A percentile compares a stretch with the other conserved stretches of the same genome.
Evolutionary conservation across 169 alveolate species (phyloP).

Genomic region (Eimeria praecox): DNA sequence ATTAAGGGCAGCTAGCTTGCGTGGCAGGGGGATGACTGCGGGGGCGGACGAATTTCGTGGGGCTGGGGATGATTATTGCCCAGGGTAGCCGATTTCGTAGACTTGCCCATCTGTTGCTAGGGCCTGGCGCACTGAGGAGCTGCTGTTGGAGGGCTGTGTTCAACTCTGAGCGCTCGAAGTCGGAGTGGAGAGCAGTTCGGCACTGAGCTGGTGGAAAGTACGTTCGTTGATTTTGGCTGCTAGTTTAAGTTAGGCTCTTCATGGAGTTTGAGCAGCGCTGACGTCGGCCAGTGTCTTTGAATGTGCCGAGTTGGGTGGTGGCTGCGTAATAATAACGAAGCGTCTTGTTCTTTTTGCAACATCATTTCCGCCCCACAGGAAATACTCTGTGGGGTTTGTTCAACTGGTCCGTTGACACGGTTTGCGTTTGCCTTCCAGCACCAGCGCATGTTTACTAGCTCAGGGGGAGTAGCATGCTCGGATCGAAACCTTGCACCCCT

Average conservation of each 20-base stretch:
- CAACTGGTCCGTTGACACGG: not conserved
- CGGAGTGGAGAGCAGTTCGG: slow-evolving; percentile 7
- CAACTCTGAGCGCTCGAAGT: not conserved
- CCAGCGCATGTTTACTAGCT: not conserved
- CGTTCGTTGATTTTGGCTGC: not conserved
- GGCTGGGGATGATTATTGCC: not conserved
- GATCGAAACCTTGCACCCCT: not conserved
- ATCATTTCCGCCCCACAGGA: not conserved
- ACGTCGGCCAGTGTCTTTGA: slow-evolving; percentile 8
- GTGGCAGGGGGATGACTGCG: not conserved
- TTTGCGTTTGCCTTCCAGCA: not conserved
- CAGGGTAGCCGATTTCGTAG: not conserved
- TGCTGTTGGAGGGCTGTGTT: not conserved
- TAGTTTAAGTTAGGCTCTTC: not conserved
- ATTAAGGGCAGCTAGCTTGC: not conserved
- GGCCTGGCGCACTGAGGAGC: not conserved
- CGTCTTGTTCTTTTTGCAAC: not conserved
- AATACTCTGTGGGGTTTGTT: not conserved
- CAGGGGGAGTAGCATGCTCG: not conserved
- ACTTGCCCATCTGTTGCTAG: not conserved
- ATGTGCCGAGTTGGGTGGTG: not conserved
- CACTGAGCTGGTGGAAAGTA: not conserved
- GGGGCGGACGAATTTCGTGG: not conserved
- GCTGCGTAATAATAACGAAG: not conserved
- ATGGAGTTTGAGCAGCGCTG: slow-evolving; percentile 4